phyloP scores from a whole-genome alignment of 2,329 filamentous ascomycete species.

The Dothistroma pini region DNA sequence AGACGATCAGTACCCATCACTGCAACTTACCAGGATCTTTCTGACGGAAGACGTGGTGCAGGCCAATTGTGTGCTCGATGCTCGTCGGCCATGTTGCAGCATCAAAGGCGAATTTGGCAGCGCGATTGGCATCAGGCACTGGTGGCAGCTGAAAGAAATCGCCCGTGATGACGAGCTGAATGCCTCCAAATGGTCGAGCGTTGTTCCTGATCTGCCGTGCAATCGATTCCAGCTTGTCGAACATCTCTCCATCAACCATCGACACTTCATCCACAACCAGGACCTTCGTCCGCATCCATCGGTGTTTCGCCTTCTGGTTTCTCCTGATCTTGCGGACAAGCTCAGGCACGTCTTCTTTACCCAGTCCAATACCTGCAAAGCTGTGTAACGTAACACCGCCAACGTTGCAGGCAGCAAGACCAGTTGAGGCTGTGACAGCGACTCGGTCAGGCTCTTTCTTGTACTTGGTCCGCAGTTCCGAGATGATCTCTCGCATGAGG shows the following conservation, averaged over 20 bases:
- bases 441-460: constrained; percentile 74
- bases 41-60: constrained; percentile 95
- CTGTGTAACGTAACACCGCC: constrained; percentile 94
- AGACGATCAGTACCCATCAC: neutral
- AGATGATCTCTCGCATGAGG: constrained; percentile 86
- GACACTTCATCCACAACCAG: constrained; percentile 94
- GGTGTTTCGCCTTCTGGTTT: constrained; percentile 80
- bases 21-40: constrained; percentile 63
- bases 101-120: constrained; percentile 88
- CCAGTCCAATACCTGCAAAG: constrained; percentile 90
- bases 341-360: constrained; percentile 77
- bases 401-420: constrained; percentile 93
- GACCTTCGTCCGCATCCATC: constrained; percentile 85
- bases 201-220: constrained; percentile 85
- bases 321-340: constrained; percentile 87
- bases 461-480: constrained; percentile 72
- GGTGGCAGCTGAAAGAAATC: constrained; percentile 98
- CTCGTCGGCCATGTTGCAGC: constrained; percentile 87
- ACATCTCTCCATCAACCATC: constrained; percentile 96
- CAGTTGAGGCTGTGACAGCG: constrained; percentile 92
- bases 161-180: constrained; percentile 91
- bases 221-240: constrained; percentile 90
- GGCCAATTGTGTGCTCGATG: constrained; percentile 90
- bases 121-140: constrained; percentile 72
- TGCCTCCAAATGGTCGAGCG: constrained; percentile 88